phyloP scores from a whole-genome alignment of 441 rosid genomes.

The Erysimum pusillum region DNA sequence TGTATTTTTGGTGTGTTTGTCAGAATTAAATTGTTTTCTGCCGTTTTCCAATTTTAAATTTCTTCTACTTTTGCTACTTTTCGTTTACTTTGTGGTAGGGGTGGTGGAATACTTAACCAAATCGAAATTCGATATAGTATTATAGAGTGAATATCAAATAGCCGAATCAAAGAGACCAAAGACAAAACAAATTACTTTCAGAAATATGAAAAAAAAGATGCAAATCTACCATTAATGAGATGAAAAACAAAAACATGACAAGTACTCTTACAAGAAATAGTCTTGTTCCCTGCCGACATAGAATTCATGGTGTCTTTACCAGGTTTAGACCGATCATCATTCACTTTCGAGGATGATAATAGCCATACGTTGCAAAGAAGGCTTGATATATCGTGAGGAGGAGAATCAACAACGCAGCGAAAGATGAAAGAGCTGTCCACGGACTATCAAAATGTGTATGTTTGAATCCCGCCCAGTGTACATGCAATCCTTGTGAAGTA shows the following conservation, averaged over 20 bases:
- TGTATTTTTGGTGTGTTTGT: no score
- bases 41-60: no score
- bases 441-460: constrained; percentile 32
- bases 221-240: not conserved
- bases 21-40: no score
- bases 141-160: not conserved
- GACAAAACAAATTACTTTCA: not conserved
- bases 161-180: not conserved
- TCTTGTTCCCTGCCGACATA: not conserved
- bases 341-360: not conserved
- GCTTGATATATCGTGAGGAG: constrained; percentile 59
- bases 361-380: constrained; percentile 44
- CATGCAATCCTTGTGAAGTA: not conserved
- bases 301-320: not conserved
- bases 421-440: constrained; percentile 51
- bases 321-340: not conserved
- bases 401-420: constrained; percentile 58
- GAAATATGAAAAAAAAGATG: not conserved
- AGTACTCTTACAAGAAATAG: not conserved
- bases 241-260: not conserved
- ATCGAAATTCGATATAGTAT: not conserved
- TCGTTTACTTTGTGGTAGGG: no score
- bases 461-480: constrained; percentile 42
- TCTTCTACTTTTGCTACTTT: no score
- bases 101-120: no score